Base-by-base conservation (phyloP, 257 asterid species). In the Solanum piurae region DNA sequence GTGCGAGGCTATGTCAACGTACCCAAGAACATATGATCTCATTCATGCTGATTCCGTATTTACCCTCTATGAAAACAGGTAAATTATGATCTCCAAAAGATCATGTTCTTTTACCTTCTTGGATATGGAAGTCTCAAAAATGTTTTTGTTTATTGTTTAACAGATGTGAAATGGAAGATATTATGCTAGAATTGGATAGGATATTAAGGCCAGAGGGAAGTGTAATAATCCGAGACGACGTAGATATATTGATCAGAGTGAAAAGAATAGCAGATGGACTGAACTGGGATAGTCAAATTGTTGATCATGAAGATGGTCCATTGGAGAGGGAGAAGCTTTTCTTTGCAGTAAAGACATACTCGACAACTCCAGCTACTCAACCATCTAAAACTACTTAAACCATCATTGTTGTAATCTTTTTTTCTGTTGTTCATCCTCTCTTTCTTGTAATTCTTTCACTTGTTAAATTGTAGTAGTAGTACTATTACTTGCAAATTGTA, bases 1-100 rank as follows among this genome's bases (percentile, higher is more conserved):
- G 98, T 96, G 99, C 34, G 98, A 95, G 89, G 98, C 99, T 12
- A 95, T 95, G 98, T 96, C 99, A 33, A 96, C 99, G 5, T 96
- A 96, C 86, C 98, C 99, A 3, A 90, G 98, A 91, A 95, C 98
- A 5, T 95, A 96, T 40, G 98, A 96, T 90, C 96, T 96, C 84
- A 93, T 96, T 68, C 99, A 96, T 88, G 95, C 97, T 18, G 98
- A 91, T 89, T 93, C 97, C 2, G 38, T 95, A 9, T 96, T 95
- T 80, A 96, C 94, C 64, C 94, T 96, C 60, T 96, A 96, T 90
- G 91, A 91, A 84, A 89, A 91, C 33, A 93, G 94, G 98, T 96
- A 83, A 6, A 73, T 25, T 44, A 5, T 21, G 44, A 40, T 72
- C 14, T n/a, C 31, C 9, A 66, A 84, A 84, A 38, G 11, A 6